Conservation (phyloP, 345 rosid species). For the Eucalyptus erythrocorys region DNA sequence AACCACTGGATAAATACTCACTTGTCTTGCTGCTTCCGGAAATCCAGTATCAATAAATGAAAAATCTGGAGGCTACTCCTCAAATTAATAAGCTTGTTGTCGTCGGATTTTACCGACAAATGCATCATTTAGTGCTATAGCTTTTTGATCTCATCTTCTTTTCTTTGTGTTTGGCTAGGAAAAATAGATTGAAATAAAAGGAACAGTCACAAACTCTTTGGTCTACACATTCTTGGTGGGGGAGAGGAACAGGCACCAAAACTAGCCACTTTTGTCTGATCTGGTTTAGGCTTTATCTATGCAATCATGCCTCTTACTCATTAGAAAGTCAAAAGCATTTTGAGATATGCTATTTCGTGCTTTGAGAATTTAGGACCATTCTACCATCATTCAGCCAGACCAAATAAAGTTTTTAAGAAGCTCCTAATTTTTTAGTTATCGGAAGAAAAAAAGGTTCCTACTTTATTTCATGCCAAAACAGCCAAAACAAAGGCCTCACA, state of each 20-base stretch:
- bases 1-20: background rate
- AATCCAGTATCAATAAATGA: background rate
- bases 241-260: background rate
- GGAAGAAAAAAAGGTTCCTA: background rate
- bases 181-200: background rate
- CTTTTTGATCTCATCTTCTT: background rate
- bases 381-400: background rate
- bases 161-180: background rate
- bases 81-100: background rate
- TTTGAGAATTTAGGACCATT: background rate
- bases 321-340: background rate
- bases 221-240: background rate
- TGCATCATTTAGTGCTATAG: background rate
- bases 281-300: background rate
- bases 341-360: background rate
- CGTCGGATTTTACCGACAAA: background rate
- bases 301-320: background rate
- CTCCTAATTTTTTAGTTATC: background rate
- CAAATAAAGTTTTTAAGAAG: background rate
- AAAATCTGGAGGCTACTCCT: background rate
- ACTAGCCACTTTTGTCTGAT: background rate
- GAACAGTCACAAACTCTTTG: background rate
- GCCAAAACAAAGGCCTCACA: background rate
- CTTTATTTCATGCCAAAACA: background rate
- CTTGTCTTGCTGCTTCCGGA: background rate